Conservation (phyloP, 2,329 filamentous ascomycete species). For the Cladosporium sp. region DNA sequence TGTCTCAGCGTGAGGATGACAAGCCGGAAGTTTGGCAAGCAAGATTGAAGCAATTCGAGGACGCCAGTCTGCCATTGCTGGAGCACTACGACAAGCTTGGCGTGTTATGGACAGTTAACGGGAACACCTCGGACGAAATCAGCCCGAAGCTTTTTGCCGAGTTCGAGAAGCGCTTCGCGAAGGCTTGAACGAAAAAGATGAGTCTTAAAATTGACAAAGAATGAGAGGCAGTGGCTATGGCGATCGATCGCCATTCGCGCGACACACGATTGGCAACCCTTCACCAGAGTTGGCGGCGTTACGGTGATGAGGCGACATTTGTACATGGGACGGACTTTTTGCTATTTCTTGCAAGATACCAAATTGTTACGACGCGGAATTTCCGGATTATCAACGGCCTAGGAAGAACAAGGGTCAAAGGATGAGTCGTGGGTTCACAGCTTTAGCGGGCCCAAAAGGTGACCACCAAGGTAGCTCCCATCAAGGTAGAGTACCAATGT, state of each 20-base stretch:
- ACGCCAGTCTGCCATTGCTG: slow-evolving; percentile 80
- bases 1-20: slow-evolving; percentile 83
- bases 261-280: background rate
- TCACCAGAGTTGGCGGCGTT: background rate
- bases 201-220: background rate
- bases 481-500: slow-evolving; percentile 18
- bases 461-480: slow-evolving; percentile 21
- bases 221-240: background rate
- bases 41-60: slow-evolving; percentile 78
- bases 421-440: background rate
- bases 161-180: slow-evolving; percentile 72
- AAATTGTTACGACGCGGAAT: background rate
- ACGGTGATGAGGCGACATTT: background rate
- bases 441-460: slow-evolving; percentile 14
- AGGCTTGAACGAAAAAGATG: background rate
- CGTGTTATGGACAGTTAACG: slow-evolving; percentile 82
- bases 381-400: background rate
- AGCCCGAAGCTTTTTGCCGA: slow-evolving; percentile 83
- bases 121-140: slow-evolving; percentile 92
- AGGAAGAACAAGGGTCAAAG: background rate
- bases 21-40: slow-evolving; percentile 81
- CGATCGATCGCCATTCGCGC: background rate
- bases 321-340: slow-evolving; percentile 1
- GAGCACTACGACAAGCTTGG: slow-evolving; percentile 86
- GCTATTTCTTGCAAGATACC: slow-evolving; percentile 6